Percentiles rank a stretch among this genome's conserved stretches.
These are phyloP conservation scores for Tardiomyces digboiensis DNA, from an alignment of 1,139 yeast genomes.

Conservation along the genomic window DNA sequence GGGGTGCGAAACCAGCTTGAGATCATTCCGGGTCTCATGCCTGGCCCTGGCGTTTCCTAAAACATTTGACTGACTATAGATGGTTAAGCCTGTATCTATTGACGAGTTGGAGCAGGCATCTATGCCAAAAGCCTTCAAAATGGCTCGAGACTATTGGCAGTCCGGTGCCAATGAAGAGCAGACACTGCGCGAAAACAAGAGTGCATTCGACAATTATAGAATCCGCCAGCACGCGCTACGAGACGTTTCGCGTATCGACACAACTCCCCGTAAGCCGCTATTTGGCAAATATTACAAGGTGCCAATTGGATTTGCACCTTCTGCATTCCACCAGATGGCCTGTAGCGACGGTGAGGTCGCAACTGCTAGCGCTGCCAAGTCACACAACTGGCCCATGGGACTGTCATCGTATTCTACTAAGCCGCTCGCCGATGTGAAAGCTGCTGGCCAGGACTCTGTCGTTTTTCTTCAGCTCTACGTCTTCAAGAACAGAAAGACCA, in stretches of 20 bases:
- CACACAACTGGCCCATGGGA: slow-evolving; percentile 26
- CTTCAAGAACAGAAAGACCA: slow-evolving; percentile 34
- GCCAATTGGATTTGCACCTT: slow-evolving; percentile 60
- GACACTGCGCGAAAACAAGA: slow-evolving; percentile 25
- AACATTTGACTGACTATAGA: neutral
- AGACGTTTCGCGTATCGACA: slow-evolving; percentile 32
- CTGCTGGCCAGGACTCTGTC: slow-evolving; percentile 22
- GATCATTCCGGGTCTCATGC: too few species aligned
- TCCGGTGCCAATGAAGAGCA: slow-evolving; percentile 28
- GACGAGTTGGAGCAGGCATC: slow-evolving; percentile 18
- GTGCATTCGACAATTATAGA: slow-evolving; percentile 23
- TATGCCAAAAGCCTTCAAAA: slow-evolving; percentile 18
- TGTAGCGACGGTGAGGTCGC: slow-evolving; percentile 53
- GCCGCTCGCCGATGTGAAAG: slow-evolving; percentile 25
- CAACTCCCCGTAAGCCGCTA: slow-evolving; percentile 28
- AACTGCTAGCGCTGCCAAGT: slow-evolving; percentile 26
- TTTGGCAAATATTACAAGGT: slow-evolving; percentile 34
- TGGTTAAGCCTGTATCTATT: slow-evolving; percentile 8
- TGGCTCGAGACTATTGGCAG: slow-evolving; percentile 29
- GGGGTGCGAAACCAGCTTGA: too few species aligned
- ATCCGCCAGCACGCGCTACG: slow-evolving; percentile 37
- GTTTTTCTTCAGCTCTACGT: slow-evolving; percentile 37
- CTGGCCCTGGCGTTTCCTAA: too few species aligned
- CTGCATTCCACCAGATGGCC: slow-evolving; percentile 57
- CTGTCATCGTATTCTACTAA: slow-evolving; percentile 25